Percentiles rank a stretch among this genome's conserved stretches.
These are phyloP conservation scores for Polyporus arcularius DNA, from an alignment of 768 basidiomycete species.

Conservation along the genomic window DNA sequence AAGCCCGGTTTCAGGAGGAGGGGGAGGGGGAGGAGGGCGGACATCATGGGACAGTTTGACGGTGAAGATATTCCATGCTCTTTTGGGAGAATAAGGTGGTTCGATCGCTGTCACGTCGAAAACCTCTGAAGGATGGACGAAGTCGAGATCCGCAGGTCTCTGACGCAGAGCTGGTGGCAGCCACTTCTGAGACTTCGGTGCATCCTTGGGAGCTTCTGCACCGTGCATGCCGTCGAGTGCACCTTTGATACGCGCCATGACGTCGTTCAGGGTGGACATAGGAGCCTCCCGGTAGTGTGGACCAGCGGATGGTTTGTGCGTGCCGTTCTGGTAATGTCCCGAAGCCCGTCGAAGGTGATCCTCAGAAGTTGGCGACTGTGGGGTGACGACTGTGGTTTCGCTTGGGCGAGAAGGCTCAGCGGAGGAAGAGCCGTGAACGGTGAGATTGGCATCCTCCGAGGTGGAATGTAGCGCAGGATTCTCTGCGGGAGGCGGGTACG, in stretches of 20 bases:
- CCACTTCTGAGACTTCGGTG: conserved; percentile 26
- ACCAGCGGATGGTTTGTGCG: conserved; percentile 26
- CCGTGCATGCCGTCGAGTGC: conserved; percentile 70
- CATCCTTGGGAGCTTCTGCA: conserved; percentile 36
- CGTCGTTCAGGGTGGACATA: conserved; percentile 79
- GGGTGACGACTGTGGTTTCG: neutral
- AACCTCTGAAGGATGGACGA: conserved; percentile 17
- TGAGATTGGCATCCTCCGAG: neutral
- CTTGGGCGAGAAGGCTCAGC: neutral
- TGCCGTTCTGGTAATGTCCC: conserved; percentile 8
- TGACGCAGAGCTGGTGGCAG: conserved; percentile 29
- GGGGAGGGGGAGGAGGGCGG: conserved; percentile 44
- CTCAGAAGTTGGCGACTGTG: neutral
- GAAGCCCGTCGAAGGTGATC: conserved; percentile 12
- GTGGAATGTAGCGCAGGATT: neutral
- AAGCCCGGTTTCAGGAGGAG: conserved; percentile 51
- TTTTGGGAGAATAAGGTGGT: conserved; percentile 28
- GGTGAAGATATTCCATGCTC: conserved; percentile 28
- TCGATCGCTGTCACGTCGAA: conserved; percentile 29
- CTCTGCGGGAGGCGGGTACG: neutral
- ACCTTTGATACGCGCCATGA: conserved; percentile 85
- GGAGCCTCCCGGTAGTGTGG: conserved; percentile 46
- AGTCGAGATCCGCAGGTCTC: conserved; percentile 12
- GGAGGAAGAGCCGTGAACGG: neutral
- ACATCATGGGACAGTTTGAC: conserved; percentile 43